Conservation (phyloP, 106 monocot species). For the Posidonia australis region DNA sequence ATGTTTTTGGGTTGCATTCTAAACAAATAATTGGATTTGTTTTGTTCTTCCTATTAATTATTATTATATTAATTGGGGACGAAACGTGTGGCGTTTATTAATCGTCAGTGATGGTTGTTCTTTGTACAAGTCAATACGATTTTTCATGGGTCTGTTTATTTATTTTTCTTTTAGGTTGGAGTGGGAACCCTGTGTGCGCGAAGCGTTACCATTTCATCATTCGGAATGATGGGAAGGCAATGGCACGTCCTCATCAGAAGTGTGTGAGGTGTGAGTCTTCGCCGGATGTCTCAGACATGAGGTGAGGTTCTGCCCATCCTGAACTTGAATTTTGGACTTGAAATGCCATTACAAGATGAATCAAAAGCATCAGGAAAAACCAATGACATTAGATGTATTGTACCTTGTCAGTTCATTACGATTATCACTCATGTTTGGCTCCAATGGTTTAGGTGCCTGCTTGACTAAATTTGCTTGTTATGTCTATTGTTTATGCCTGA, state of each 20-base stretch:
- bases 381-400: too few relatives aligned
- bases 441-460: too few relatives aligned
- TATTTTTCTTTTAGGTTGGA: conserved; percentile 54
- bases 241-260: conserved; percentile 13
- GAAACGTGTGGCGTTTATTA: neutral
- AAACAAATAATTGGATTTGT: too few relatives aligned
- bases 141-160: neutral
- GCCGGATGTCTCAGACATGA: conserved; percentile 32
- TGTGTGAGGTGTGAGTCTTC: conserved; percentile 41
- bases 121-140: neutral
- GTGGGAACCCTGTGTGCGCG: conserved; percentile 78
- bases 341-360: neutral
- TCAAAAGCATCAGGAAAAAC: neutral
- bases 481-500: too few relatives aligned
- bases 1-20: too few relatives aligned
- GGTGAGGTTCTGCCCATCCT: conserved; percentile 23
- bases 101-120: neutral
- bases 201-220: conserved; percentile 96
- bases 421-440: too few relatives aligned
- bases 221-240: conserved; percentile 33
- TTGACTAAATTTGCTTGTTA: too few relatives aligned
- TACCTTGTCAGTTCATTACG: too few relatives aligned
- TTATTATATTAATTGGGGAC: too few relatives aligned
- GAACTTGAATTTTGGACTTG: neutral
- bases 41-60: too few relatives aligned